Base-by-base conservation (phyloP, 176 grass and related monocot genomes). In the Oryza meyeriana region DNA sequence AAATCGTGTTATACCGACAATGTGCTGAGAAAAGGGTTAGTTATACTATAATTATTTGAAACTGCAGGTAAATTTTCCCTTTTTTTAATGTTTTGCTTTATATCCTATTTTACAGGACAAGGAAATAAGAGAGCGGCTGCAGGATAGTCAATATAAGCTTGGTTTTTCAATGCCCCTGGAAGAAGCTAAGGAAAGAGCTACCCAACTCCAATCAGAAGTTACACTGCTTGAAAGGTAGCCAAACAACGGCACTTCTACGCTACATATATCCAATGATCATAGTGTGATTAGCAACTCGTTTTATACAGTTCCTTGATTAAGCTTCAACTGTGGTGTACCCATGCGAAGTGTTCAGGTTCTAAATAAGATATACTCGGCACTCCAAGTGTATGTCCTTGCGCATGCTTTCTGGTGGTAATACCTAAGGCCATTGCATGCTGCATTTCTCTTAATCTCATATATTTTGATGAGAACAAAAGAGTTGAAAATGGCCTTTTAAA, bases 1-100 rank as follows among this genome's bases (percentile, higher is more conserved):
- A 94, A 85, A 95, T 99, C 67, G 91, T 99, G 18, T 32, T 99
- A 77, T 99, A 99, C 74, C 80, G 70, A 52, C 87, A 95, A 63
- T 95, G 96, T 78, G 85, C 85, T 72, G 91, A 88, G 83, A 92
- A 85, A 89, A 79, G 93, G 87, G 93, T 95, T 68, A 84, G 95
- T 83, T 61, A 40, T 80, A 45, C 83, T 73, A 59, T 63, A 55
- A 65, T 3, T 41, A 66, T 72, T 74, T 72, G 31, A 69, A 63
- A 35, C 10, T 78, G 36, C 61, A 24, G 30, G 39, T 71, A 72
- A 41, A 32, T 59, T 40, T 66, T 78, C 65, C 36, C 36, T 75
- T 57, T 32, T 77, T 73, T 80, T 12, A 41, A 39, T 18, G 14
- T 64, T 32, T 10, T 67, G 6, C 17, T 58, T 35, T 71, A n/a